Evolutionary conservation across 2,329 filamentous ascomycete species (phyloP), one percentile per base, ranked within the genome.

Genomic region (Metarhizium sp.): DNA sequence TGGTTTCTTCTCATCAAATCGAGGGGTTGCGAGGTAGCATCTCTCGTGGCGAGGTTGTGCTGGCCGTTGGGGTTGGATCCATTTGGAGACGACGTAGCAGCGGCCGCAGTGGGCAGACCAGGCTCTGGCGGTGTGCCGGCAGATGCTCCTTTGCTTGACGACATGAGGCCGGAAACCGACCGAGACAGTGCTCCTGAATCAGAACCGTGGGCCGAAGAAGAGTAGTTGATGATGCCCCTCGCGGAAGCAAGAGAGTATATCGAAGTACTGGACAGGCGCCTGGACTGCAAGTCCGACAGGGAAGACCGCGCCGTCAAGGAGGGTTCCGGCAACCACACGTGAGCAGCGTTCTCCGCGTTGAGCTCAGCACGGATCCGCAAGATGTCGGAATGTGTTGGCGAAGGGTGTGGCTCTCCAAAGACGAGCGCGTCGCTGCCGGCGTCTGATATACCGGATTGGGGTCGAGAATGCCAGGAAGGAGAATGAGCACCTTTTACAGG

Each of bases 221-320:
- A 74, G 18, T 79, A 78, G 59, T 78, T 66, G 16, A 66, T 57
- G 32, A 76, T 73, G 36, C 76, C 78, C 49, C 79, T 79, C 53
- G 76, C 80, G 6, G 85, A 87, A 48, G 81, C 80, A 29, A 87
- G 71, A 36, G 87, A 90, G 65, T 87, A 87, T 52, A 89, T 73
- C 1, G 88, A 92, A 7, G 86, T 88, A 57, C 86, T 79, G 29
- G 87, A 91, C 66, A 87, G 76, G 52, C 88, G 82, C 63, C 88
- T 87, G 48, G 75, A 75, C 43, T 85, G 75, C 25, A 69, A 64
- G 20, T 80, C 78, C 16, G 78, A 78, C 57, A 75, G 68, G 13
- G 80, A 80, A 20, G 75, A 73, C 53, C 73, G 73, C 45, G 73
- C 64, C 50, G 70, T 70, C 59, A 75, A 66, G 51, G 78, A 70